Conservation (phyloP, 2,329 filamentous ascomycete genomes). For the Trichoderma breve region DNA sequence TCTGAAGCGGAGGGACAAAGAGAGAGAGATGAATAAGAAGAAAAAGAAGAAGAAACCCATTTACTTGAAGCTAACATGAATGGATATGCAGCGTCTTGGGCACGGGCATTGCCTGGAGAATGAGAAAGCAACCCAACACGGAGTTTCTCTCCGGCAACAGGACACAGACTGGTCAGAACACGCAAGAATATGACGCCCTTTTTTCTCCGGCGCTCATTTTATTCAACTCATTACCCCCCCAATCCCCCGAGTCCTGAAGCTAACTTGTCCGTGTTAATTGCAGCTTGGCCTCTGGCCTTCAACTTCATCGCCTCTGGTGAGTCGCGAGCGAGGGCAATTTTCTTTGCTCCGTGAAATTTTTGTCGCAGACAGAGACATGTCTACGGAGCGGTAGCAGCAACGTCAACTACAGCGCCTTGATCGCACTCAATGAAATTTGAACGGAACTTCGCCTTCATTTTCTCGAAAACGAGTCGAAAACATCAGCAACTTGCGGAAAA, state of each 20-base stretch:
- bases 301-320: slow-evolving; percentile 93
- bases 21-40: background rate
- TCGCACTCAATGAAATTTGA: background rate
- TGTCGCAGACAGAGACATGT: background rate
- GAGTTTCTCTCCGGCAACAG: slow-evolving; percentile 75
- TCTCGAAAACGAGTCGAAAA: background rate
- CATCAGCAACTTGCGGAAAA: background rate
- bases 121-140: slow-evolving; percentile 63
- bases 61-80: slow-evolving; percentile 21
- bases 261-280: slow-evolving; percentile 30
- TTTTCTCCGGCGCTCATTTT: background rate
- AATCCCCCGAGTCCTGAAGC: slow-evolving; percentile 12
- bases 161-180: slow-evolving; percentile 74
- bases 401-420: background rate
- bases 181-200: background rate
- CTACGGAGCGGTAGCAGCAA: slow-evolving; percentile 60
- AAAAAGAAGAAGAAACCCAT: background rate
- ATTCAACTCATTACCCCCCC: background rate
- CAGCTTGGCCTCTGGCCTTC: slow-evolving; percentile 76
- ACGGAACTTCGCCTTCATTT: background rate
- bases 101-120: slow-evolving; percentile 54
- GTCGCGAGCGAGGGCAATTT: slow-evolving; percentile 42
- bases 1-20: background rate
- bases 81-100: slow-evolving; percentile 57
- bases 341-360: slow-evolving; percentile 7